Base-by-base conservation (phyloP, 371 early-diverging fungal genomes). In the Umbelopsis sp. region DNA sequence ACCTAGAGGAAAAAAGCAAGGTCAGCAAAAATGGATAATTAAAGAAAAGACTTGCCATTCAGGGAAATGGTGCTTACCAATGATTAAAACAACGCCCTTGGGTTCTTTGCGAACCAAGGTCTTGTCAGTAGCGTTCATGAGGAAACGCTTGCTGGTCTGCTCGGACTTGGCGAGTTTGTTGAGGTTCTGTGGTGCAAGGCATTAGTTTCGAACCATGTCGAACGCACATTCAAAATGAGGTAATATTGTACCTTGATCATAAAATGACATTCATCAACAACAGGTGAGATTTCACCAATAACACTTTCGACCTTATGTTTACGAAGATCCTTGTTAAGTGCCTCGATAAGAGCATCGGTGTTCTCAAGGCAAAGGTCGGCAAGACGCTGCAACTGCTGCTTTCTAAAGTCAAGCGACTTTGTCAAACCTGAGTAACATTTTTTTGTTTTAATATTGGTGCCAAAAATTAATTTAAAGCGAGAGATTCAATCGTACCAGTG, bases 311-410 rank as follows among this genome's bases (percentile, higher is more conserved):
- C 63, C 53, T 72, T 69, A 20, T 82, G 78, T 72, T 91, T 90
- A 71, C 76, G 81, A 68, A 94, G 73, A 78, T 97, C 98, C n/a
- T 77, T 76, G 73, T 78, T 77, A 11, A 94, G 71, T 16, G 95
- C 95, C 7, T 89, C 87, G 24, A 74, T 68, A 45, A 95, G 63
- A 4, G 72, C 75, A 2, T 79, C 76, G 51, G 84, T 81, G 67
- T 96, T 90, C 45, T 96, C 93, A 52, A 86, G 76, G 53, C 92
- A 50, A 68, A 93, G 76, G 20, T 82, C 70, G 62, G 86, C 80
- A 38, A 97, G 69, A 35, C 78, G 82, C 8, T 80, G 76, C 24
- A 97, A 87, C 73, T 96, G 96, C 69, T 90, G 79, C 67, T 89
- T 91, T 70, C 97, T 88, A 70, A 83, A 92, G 2, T 68, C 76